Evolutionary conservation across 1,284 basidiomycete genomes (phyloP), one percentile per base, ranked within the genome.

Genomic region (Ceratobasidium sp.): DNA sequence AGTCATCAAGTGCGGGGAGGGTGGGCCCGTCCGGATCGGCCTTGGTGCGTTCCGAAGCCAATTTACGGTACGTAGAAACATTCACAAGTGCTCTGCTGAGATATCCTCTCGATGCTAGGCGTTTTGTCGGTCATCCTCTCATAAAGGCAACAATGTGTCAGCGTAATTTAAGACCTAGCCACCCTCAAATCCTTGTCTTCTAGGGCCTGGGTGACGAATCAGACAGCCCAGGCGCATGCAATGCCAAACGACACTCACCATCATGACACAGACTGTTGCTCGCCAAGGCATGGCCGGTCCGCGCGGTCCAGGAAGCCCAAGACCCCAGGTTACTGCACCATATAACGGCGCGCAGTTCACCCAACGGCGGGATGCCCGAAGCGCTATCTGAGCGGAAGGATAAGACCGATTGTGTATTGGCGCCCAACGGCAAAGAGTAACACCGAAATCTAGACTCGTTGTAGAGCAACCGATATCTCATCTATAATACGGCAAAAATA

Each of bases 31-130:
- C 48, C 29, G 46, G 64, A 48, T 64, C 62, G 34, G 29, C 27
- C n/a, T 24, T 27, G 27, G 58, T 61, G 22, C 22, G 58, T n/a
- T 9, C 58, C 58, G 46, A 61, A 39, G 31, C n/a, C 39, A 41
- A 61, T 61, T 61, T 61, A 34, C n/a, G 58, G 39, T 41, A 24
- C 11, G 8, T 27, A 39, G 22, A 24, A 61, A 61, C 34, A 22
- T 22, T 13, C 39, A 1, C n/a, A 31, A 41, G 34, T 43, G 34
- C 51, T 69, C 51, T 69, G 48, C 16, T 58, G 65, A 69, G 65
- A 19, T 69, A 19, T 69, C 65, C 65, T 54, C 65, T 29, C 65
- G 65, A 58, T 69, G 34, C 24, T 14, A 16, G 65, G 65, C 24
- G 24, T 16, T 56, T 69, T 69, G 53, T 69, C 65, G 65, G 65